Evolutionary conservation across 129 eudicot species (phyloP).

Genomic region (Pulicaria dysenterica): DNA sequence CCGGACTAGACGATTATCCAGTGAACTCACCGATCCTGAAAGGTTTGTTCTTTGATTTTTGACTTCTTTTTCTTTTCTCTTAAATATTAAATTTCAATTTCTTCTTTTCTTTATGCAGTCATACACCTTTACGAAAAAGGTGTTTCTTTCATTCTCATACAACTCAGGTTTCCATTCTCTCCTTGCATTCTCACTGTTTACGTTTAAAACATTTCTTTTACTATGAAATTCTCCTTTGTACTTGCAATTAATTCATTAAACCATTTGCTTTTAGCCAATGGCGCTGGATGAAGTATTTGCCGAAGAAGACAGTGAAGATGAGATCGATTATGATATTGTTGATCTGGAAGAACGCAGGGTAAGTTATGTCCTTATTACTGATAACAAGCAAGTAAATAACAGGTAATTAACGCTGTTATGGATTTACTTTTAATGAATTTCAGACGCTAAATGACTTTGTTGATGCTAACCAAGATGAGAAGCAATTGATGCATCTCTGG

Average conservation of each 20-base stretch:
- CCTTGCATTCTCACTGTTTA: not conserved
- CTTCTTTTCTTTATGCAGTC: conserved; percentile 49
- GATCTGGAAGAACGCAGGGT: conserved; percentile 95
- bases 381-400: not conserved
- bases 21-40: conserved; percentile 65
- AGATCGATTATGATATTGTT: conserved; percentile 95
- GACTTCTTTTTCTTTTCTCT: not conserved
- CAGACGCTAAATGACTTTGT: conserved; percentile 99
- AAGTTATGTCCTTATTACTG: conserved; percentile 22
- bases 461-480: conserved; percentile 83
- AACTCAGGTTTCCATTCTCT: conserved; percentile 70
- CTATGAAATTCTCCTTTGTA: too few relatives aligned
- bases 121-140: conserved; percentile 68
- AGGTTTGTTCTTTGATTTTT: conserved; percentile 44
- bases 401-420: too few relatives aligned
- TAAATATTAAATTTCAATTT: not conserved
- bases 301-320: conserved; percentile 97
- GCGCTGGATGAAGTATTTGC: conserved; percentile 85
- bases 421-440: conserved; percentile 16
- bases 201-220: not conserved
- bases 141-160: conserved; percentile 92
- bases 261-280: conserved; percentile 69
- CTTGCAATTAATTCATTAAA: too few relatives aligned
- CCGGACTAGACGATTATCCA: conserved; percentile 42
- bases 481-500: conserved; percentile 96